Conservation (phyloP, 108 stramenopile species). For the Conticribra guillardii region DNA sequence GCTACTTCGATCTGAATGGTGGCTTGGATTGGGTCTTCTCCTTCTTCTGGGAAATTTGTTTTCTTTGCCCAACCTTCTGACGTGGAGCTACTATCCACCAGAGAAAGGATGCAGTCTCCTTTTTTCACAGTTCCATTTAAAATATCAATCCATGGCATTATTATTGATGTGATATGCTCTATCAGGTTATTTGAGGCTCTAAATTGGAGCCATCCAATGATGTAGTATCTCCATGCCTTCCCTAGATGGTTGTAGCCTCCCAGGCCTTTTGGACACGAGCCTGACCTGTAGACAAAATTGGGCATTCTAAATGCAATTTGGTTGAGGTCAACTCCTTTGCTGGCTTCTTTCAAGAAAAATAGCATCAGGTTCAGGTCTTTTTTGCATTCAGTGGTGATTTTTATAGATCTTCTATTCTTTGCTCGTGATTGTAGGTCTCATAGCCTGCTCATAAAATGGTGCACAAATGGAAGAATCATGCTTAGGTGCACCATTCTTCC, state of each 20-base stretch:
- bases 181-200: constrained; percentile 39
- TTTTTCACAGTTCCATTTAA: background rate
- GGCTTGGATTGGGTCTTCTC: constrained; percentile 10
- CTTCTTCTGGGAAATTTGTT: constrained; percentile 20
- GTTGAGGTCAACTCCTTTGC: constrained; percentile 22
- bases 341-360: background rate
- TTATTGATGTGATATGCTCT: constrained; percentile 13
- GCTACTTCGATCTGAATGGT: constrained; percentile 9
- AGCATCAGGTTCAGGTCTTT: constrained; percentile 1
- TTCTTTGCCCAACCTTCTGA: constrained; percentile 16
- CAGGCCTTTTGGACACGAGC: constrained; percentile 23
- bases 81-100: constrained; percentile 20
- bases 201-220: constrained; percentile 13
- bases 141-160: constrained; percentile 29
- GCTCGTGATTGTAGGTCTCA: background rate
- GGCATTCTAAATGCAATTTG: constrained; percentile 2
- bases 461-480: background rate
- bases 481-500: constrained; percentile 13
- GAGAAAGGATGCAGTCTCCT: constrained; percentile 7
- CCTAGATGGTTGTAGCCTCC: constrained; percentile 36
- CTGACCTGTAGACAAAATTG: constrained; percentile 15
- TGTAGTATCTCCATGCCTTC: constrained; percentile 24
- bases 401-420: constrained; percentile 1
- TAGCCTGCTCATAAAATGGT: constrained; percentile 11
- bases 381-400: background rate